Percentiles rank a stretch among this genome's conserved stretches.
phyloP scores from a whole-genome alignment of 73 alveolate species.

The Paramecium sonneborni region DNA sequence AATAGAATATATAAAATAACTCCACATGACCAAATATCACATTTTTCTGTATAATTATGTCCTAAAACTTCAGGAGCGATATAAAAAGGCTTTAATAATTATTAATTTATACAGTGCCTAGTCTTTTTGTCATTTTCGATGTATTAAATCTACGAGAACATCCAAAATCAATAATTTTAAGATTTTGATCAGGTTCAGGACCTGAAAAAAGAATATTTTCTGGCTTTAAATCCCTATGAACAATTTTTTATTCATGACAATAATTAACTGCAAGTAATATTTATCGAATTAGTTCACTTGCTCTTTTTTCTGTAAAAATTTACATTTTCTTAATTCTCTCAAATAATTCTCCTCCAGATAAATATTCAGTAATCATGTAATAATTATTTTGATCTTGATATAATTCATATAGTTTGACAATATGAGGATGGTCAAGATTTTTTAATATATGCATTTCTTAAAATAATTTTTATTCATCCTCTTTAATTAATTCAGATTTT shows the following conservation, averaged over 20 bases:
- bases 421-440: conserved; percentile 91
- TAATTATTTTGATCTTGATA: conserved; percentile 82
- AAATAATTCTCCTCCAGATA: conserved; percentile 74
- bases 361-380: conserved; percentile 82
- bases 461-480: conserved; percentile 60
- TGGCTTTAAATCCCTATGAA: conserved; percentile 73
- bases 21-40: conserved; percentile 82
- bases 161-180: conserved; percentile 78
- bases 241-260: conserved; percentile 73
- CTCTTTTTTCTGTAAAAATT: conserved; percentile 66
- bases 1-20: conserved; percentile 74
- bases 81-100: conserved; percentile 54
- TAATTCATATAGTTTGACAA: conserved; percentile 86
- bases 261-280: conserved; percentile 73
- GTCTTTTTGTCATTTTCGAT: conserved; percentile 64
- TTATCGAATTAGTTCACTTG: conserved; percentile 72
- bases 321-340: conserved; percentile 71
- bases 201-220: conserved; percentile 71
- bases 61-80: conserved; percentile 77
- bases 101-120: conserved; percentile 40
- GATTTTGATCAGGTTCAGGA: conserved; percentile 60
- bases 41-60: conserved; percentile 68
- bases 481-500: conserved; percentile 72
- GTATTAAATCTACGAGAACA: conserved; percentile 65
- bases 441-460: conserved; percentile 83